A percentile compares a stretch with the other conserved stretches of the same genome.
These are phyloP conservation scores for Puccinia novopanici DNA, from an alignment of 1,284 basidiomycete species.

Conservation along the genomic window DNA sequence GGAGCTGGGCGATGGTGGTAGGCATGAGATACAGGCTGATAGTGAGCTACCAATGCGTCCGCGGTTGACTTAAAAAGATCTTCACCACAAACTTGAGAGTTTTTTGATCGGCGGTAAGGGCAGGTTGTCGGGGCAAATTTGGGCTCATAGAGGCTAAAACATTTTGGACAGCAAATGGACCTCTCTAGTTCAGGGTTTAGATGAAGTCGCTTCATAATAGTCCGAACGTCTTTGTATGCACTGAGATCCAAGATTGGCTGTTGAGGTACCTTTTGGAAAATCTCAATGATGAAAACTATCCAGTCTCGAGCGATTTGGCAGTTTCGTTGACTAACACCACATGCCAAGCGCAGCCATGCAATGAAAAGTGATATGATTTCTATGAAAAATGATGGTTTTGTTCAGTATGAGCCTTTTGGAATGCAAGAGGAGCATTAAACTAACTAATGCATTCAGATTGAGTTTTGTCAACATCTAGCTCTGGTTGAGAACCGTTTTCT, in stretches of 20 bases:
- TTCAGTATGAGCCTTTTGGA: not conserved
- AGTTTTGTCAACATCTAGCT: too few species aligned
- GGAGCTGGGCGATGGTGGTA: not conserved
- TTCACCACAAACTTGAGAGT: not conserved
- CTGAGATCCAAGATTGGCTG: not conserved
- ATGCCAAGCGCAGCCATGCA: not conserved
- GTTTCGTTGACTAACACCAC: slow-evolving; percentile 1
- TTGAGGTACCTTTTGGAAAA: not conserved
- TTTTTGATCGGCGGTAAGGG: not conserved
- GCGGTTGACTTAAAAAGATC: not conserved
- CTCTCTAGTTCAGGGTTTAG: slow-evolving; percentile 10
- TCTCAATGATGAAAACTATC: not conserved
- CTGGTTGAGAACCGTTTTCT: too few species aligned
- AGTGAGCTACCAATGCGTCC: not conserved
- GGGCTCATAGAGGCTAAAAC: slow-evolving; percentile 4
- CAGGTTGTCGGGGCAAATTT: not conserved
- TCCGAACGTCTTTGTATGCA: not conserved
- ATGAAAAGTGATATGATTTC: not conserved
- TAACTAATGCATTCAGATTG: too few species aligned
- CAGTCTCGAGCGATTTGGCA: slow-evolving; percentile 7
- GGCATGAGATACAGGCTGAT: not conserved
- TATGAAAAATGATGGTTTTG: not conserved
- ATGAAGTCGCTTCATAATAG: not conserved
- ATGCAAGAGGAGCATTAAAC: not conserved
- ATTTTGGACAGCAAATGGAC: slow-evolving; percentile 1